Conservation (phyloP, 352 stramenopile genomes). For the Phytopythium oedochilum region DNA sequence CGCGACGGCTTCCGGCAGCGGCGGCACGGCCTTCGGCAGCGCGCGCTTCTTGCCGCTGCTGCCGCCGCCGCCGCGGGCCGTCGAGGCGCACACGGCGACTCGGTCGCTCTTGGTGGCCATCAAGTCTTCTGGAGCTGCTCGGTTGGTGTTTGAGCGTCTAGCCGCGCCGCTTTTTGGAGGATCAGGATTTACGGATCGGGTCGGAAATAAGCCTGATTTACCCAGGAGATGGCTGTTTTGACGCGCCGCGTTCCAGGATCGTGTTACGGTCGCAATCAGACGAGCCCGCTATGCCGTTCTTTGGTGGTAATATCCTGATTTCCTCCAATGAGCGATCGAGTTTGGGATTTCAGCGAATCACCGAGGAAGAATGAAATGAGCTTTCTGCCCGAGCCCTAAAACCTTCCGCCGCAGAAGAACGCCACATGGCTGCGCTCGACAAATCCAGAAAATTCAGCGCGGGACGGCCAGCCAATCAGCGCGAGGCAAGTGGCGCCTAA, state of each 20-base stretch:
- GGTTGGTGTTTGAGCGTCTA: not conserved
- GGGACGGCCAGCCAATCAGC: not conserved
- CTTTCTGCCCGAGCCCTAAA: not conserved
- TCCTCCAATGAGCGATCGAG: not conserved
- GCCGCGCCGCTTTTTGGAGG: too few species aligned
- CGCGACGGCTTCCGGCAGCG: constrained; percentile 25
- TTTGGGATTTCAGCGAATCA: not conserved
- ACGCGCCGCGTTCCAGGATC: not conserved
- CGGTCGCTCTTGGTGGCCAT: constrained; percentile 1
- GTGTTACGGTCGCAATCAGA: not conserved
- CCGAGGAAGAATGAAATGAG: not conserved
- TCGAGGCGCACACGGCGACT: not conserved
- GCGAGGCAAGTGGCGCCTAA: not conserved
- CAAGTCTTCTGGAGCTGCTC: too few species aligned
- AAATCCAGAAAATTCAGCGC: not conserved
- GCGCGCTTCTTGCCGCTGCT: not conserved
- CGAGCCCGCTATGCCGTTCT: not conserved
- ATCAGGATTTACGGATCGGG: too few species aligned
- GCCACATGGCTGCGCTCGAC: not conserved
- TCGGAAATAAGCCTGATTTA: not conserved
- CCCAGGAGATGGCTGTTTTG: not conserved
- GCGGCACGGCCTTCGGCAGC: constrained; percentile 15
- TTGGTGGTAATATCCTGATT: constrained; percentile 1
- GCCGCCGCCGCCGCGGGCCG: not conserved
- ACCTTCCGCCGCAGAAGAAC: not conserved